phyloP scores from a whole-genome alignment of 2,329 filamentous ascomycete species.

The Colletotrichum eremochloae region DNA sequence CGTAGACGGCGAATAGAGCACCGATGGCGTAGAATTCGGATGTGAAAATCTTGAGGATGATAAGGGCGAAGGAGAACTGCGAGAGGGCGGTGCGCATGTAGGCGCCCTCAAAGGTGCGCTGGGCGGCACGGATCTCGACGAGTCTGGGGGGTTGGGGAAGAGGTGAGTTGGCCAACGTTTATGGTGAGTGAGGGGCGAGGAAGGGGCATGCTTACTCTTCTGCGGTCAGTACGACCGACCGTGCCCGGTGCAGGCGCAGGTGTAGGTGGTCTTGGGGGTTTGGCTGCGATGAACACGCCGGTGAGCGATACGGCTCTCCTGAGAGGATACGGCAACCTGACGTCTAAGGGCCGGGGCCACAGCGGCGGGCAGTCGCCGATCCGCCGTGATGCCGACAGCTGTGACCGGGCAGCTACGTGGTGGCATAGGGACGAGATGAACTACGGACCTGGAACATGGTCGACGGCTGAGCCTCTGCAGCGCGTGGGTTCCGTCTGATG shows the following conservation, averaged over 20 bases:
- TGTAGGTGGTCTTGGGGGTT: conserved; percentile 81
- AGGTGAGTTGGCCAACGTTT: not conserved
- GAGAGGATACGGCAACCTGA: not conserved
- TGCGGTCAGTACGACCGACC: conserved; percentile 83
- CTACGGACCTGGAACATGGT: conserved; percentile 40
- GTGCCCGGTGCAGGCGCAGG: conserved; percentile 85
- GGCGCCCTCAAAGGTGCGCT: conserved; percentile 96
- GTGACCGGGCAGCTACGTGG: not conserved
- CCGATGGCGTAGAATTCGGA: conserved; percentile 96
- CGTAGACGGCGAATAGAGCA: conserved; percentile 95
- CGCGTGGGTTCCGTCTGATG: not conserved
- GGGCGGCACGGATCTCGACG: conserved; percentile 93
- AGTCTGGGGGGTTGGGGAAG: conserved; percentile 63
- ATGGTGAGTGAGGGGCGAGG: not conserved
- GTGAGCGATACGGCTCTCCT: conserved; percentile 3
- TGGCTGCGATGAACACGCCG: conserved; percentile 57
- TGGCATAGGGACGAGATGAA: not conserved
- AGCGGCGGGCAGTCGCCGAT: not conserved
- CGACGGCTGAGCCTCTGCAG: not conserved
- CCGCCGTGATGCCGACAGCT: not conserved
- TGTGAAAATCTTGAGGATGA: conserved; percentile 97
- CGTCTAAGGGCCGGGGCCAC: too few relatives aligned
- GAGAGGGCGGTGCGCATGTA: conserved; percentile 95
- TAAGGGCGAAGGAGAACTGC: conserved; percentile 94
- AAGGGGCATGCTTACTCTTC: conserved; percentile 70